Percentiles rank a stretch among this genome's conserved stretches.
Conservation (phyloP, 768 basidiomycete genomes). For the Mycena olivaceomarginata region DNA sequence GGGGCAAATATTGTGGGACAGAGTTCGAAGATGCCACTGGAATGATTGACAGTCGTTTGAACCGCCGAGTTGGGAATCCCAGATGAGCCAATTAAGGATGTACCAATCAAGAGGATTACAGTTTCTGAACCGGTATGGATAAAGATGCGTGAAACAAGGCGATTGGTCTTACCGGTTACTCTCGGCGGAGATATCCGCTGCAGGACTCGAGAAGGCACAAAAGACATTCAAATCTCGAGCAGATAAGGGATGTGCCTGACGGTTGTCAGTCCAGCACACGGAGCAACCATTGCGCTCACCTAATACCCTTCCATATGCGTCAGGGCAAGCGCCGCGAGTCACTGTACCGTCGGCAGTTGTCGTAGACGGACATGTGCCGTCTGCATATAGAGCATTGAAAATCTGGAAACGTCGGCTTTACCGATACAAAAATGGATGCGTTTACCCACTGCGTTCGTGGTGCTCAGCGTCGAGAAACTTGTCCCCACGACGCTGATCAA, state of each 20-base stretch:
- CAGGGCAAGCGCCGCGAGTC: conserved; percentile 79
- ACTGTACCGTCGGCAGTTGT: conserved; percentile 75
- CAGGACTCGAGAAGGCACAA: conserved; percentile 78
- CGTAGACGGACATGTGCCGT: conserved; percentile 84
- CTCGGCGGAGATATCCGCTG: conserved; percentile 87
- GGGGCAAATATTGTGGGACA: conserved; percentile 86
- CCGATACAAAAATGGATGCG: too few species aligned
- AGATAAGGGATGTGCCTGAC: conserved; percentile 85
- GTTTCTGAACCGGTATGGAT: conserved; percentile 65
- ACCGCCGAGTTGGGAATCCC: conserved; percentile 87
- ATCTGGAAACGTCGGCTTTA: conserved; percentile 62
- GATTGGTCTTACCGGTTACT: conserved; percentile 74
- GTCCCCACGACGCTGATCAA: too few species aligned
- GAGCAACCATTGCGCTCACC: conserved; percentile 59
- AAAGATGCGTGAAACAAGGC: background rate
- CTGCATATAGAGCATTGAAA: conserved; percentile 83
- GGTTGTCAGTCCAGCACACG: background rate
- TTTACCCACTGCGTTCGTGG: too few species aligned
- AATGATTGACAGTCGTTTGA: conserved; percentile 80
- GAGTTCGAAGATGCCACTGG: conserved; percentile 78
- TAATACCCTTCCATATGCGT: conserved; percentile 87
- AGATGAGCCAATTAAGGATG: conserved; percentile 81
- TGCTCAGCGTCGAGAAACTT: too few species aligned
- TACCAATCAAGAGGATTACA: conserved; percentile 88
- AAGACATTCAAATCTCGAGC: conserved; percentile 87